Evolutionary conservation across 78 protist genomes (phyloP).

Genomic region (Anaeramoeba flamelloides): DNA sequence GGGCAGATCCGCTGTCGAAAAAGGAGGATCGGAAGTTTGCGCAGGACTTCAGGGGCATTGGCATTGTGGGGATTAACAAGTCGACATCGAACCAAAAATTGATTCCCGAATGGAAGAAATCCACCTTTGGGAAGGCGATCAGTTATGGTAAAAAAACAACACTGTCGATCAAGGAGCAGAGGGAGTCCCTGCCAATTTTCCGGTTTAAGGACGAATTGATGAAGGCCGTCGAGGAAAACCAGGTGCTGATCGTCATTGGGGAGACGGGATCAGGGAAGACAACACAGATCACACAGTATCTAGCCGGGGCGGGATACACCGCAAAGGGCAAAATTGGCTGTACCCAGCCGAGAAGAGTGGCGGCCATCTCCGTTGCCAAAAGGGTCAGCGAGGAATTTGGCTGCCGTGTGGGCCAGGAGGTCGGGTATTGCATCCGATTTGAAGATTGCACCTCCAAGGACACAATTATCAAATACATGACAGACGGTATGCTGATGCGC

Average conservation of each 20-base stretch:
- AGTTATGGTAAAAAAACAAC: conserved; percentile 27
- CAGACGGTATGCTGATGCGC: conserved; percentile 86
- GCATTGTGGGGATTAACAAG: no score
- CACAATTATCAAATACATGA: conserved; percentile 95
- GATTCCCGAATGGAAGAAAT: neutral
- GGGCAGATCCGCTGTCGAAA: conserved; percentile 62
- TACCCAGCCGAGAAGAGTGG: conserved; percentile 98
- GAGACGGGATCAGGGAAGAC: conserved; percentile 80
- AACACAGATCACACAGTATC: conserved; percentile 74
- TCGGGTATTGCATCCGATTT: conserved; percentile 93
- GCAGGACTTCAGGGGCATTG: conserved; percentile 12
- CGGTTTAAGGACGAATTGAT: conserved; percentile 34
- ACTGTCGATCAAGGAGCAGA: conserved; percentile 55
- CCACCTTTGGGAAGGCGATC: conserved; percentile 4
- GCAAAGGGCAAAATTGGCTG: conserved; percentile 46
- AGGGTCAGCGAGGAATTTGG: conserved; percentile 96
- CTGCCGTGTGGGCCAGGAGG: conserved; percentile 78
- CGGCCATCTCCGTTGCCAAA: conserved; percentile 94
- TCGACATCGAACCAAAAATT: conserved; percentile 32
- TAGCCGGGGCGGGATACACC: conserved; percentile 57
- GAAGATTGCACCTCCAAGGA: conserved; percentile 77
- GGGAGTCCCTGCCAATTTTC: conserved; percentile 76
- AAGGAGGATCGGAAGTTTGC: conserved; percentile 55
- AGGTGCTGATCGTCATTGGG: conserved; percentile 61
- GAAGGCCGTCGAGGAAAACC: conserved; percentile 56